These are phyloP conservation scores for Cercospora nicotianae DNA, from an alignment of 2,329 filamentous ascomycete species.

Conservation along the genomic window DNA sequence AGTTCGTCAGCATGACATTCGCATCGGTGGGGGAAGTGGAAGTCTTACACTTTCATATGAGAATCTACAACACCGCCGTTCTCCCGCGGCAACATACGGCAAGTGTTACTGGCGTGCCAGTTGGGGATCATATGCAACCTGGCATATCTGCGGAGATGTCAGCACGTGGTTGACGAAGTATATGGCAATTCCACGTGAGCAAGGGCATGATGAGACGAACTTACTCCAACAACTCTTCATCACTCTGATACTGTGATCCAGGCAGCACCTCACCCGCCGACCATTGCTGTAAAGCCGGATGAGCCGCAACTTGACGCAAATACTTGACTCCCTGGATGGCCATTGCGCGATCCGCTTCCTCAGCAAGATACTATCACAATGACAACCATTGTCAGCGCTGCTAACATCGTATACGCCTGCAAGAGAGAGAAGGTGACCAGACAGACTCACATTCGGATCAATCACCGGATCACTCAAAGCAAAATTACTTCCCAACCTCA, in stretches of 20 bases:
- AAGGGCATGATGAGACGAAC: neutral
- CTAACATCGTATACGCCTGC: neutral
- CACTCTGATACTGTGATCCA: slow-evolving; percentile 15
- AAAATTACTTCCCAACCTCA: slow-evolving; percentile 12
- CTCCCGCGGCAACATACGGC: slow-evolving; percentile 26
- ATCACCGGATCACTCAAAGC: slow-evolving; percentile 18
- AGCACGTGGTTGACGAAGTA: neutral
- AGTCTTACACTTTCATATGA: slow-evolving; percentile 22
- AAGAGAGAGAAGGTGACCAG: neutral
- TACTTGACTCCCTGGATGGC: slow-evolving; percentile 24
- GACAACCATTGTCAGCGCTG: neutral
- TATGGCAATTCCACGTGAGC: neutral
- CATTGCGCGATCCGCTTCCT: slow-evolving; percentile 24
- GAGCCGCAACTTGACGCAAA: slow-evolving; percentile 19
- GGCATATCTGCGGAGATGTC: slow-evolving; percentile 6
- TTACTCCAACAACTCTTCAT: slow-evolving; percentile 22
- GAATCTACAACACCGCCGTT: slow-evolving; percentile 29
- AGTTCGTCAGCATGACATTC: neutral
- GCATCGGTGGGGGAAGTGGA: neutral
- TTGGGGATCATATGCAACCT: slow-evolving; percentile 23
- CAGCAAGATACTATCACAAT: slow-evolving; percentile 19
- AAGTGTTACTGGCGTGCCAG: slow-evolving; percentile 28
- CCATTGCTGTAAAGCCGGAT: slow-evolving; percentile 22
- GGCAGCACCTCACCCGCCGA: slow-evolving; percentile 20
- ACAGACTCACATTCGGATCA: slow-evolving; percentile 20